Percentiles rank a stretch among this genome's conserved stretches.
Conservation (phyloP, 2,329 filamentous ascomycete genomes). For the Claviceps africana region DNA sequence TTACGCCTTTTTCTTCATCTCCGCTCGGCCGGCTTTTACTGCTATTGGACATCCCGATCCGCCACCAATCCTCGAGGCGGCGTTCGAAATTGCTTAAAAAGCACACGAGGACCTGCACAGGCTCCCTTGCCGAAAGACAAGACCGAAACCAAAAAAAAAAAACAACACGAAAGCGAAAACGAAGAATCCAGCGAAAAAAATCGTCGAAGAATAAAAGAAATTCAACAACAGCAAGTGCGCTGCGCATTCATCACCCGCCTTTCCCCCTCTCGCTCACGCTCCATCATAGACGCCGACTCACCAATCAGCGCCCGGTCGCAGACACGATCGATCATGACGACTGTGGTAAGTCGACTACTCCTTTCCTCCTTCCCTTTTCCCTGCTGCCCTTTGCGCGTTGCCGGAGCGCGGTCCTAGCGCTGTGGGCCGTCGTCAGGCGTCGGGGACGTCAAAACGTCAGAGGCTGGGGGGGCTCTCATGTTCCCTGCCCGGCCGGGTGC, state of each 20-base stretch:
- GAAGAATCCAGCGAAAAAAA: too few relatives aligned
- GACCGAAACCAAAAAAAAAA: too few relatives aligned
- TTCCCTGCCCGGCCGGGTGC: slow-evolving; percentile 11
- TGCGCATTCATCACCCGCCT: background rate
- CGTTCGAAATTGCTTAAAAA: background rate
- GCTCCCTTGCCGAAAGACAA: too few relatives aligned
- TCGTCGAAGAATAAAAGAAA: too few relatives aligned
- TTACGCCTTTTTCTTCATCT: background rate
- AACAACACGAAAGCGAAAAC: too few relatives aligned
- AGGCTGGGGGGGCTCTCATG: slow-evolving; percentile 18
- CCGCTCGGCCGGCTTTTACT: background rate
- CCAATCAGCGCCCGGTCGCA: background rate
- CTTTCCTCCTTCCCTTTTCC: slow-evolving; percentile 2
- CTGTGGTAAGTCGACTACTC: slow-evolving; percentile 20
- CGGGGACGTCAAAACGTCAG: slow-evolving; percentile 22
- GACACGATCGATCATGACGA: slow-evolving; percentile 17
- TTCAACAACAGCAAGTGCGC: too few relatives aligned
- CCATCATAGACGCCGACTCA: too few relatives aligned
- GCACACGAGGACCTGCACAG: background rate
- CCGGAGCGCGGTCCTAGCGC: slow-evolving; percentile 1
- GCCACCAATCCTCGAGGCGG: background rate
- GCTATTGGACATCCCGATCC: background rate
- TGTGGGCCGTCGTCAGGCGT: slow-evolving; percentile 17
- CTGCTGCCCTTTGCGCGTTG: background rate
- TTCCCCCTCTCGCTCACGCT: background rate